Conservation (phyloP, 2,329 filamentous ascomycete genomes). For the Talaromyces funiculosus region DNA sequence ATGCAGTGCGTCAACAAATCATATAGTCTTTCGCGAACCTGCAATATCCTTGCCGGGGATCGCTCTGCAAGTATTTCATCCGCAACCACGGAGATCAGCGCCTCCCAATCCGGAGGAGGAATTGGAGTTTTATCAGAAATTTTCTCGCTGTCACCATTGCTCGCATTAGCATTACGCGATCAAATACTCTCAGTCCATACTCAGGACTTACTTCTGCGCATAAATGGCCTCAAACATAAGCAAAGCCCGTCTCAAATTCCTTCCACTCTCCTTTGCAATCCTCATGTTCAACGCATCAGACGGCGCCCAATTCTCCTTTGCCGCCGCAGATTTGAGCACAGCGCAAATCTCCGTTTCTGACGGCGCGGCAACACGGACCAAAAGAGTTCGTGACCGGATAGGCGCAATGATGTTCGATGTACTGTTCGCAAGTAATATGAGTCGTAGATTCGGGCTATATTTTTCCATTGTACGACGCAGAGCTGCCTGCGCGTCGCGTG, state of each 20-base stretch:
- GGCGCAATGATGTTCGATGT: slow-evolving; percentile 99
- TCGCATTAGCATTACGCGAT: neutral
- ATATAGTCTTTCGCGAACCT: slow-evolving; percentile 90
- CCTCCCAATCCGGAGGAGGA: slow-evolving; percentile 95
- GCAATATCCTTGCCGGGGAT: slow-evolving; percentile 79
- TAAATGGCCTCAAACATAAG: slow-evolving; percentile 97
- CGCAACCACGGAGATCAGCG: slow-evolving; percentile 81
- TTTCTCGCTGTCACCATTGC: slow-evolving; percentile 62
- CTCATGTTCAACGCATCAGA: slow-evolving; percentile 70
- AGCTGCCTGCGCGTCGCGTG: slow-evolving; percentile 89
- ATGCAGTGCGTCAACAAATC: slow-evolving; percentile 97
- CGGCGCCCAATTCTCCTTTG: slow-evolving; percentile 77
- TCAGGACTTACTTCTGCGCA: slow-evolving; percentile 77
- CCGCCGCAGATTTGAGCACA: slow-evolving; percentile 64
- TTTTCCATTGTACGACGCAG: slow-evolving; percentile 97
- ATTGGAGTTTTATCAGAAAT: slow-evolving; percentile 82
- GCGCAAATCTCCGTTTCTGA: slow-evolving; percentile 76
- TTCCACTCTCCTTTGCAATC: slow-evolving; percentile 83
- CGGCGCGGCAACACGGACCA: slow-evolving; percentile 87
- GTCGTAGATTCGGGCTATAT: slow-evolving; percentile 86
- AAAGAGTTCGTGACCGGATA: slow-evolving; percentile 82
- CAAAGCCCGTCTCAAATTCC: slow-evolving; percentile 82
- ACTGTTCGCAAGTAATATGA: slow-evolving; percentile 90
- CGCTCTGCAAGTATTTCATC: slow-evolving; percentile 90
- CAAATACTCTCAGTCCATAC: slow-evolving; percentile 5